A percentile compares a stretch with the other conserved stretches of the same genome.
Evolutionary conservation across 345 rosid species (phyloP).

Genomic region (Eutrema yunnanense): DNA sequence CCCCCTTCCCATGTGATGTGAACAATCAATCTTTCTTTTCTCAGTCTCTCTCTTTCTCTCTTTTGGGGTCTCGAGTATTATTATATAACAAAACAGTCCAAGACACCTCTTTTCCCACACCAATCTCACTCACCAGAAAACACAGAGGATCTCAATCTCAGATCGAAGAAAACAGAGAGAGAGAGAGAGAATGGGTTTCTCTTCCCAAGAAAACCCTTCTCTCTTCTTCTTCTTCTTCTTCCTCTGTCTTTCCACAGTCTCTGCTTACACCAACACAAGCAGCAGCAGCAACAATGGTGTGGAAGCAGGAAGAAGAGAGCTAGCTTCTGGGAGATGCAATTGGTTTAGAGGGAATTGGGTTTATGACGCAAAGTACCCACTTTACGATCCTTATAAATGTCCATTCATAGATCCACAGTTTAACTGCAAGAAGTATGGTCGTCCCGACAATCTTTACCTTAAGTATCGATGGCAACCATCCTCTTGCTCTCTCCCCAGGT

Average conservation of each 20-base stretch:
- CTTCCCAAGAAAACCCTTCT: slow-evolving; percentile 23
- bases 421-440: slow-evolving; percentile 75
- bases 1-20: slow-evolving; percentile 26
- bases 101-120: slow-evolving; percentile 23
- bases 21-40: slow-evolving; percentile 26
- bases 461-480: slow-evolving; percentile 76
- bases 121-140: slow-evolving; percentile 10
- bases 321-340: slow-evolving; percentile 39
- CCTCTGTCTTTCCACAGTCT: slow-evolving; percentile 19
- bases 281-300: not conserved
- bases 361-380: slow-evolving; percentile 58
- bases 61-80: slow-evolving; percentile 1
- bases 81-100: slow-evolving; percentile 14
- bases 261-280: slow-evolving; percentile 16
- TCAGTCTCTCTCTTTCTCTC: slow-evolving; percentile 9
- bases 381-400: slow-evolving; percentile 58
- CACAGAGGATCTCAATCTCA: slow-evolving; percentile 20
- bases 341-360: slow-evolving; percentile 73
- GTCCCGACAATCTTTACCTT: slow-evolving; percentile 68
- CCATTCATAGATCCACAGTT: slow-evolving; percentile 75
- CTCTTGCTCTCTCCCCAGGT: slow-evolving; percentile 65
- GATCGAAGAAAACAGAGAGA: slow-evolving; percentile 13
- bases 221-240: slow-evolving; percentile 10
- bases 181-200: slow-evolving; percentile 32
- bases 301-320: slow-evolving; percentile 15